phyloP scores from a whole-genome alignment of 352 stramenopile genomes.

The Pythium rishiriense region DNA sequence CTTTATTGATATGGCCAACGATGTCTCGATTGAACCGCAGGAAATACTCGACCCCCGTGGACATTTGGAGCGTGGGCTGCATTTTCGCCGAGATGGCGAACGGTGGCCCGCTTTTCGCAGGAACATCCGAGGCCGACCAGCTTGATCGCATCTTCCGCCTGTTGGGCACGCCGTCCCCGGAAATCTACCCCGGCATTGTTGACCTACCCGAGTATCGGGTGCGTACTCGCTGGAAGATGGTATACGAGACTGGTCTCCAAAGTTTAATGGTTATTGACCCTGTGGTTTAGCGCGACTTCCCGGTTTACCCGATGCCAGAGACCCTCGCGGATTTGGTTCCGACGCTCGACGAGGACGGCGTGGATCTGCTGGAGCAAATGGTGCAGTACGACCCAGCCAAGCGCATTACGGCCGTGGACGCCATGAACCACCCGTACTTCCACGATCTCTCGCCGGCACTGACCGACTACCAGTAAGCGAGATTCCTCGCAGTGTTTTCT shows the following conservation, averaged over 20 bases:
- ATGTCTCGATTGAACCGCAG: conserved; percentile 37
- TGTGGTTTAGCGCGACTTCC: conserved; percentile 74
- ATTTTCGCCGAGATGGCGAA: conserved; percentile 98
- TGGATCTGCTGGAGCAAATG: conserved; percentile 93
- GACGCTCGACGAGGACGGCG: conserved; percentile 86
- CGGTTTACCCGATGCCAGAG: conserved; percentile 88
- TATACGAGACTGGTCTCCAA: neutral
- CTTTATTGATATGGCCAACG: too few species aligned
- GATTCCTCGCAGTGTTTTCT: too few species aligned
- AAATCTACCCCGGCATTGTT: conserved; percentile 95
- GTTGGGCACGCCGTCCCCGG: conserved; percentile 93
- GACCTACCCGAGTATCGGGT: conserved; percentile 97
- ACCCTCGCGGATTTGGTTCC: conserved; percentile 90
- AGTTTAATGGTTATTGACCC: neutral
- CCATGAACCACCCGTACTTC: conserved; percentile 98
- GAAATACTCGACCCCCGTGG: conserved; percentile 98
- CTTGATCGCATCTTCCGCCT: conserved; percentile 98
- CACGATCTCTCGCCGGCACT: conserved; percentile 85
- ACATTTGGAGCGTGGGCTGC: conserved; percentile 99
- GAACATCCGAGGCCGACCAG: conserved; percentile 97
- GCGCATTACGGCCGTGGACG: conserved; percentile 93
- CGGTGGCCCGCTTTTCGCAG: conserved; percentile 93
- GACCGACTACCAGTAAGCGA: conserved; percentile 50
- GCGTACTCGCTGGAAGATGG: conserved; percentile 16
- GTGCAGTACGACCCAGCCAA: conserved; percentile 88